Percentiles rank a stretch among this genome's conserved stretches.
phyloP scores from a whole-genome alignment of 345 rosid species.

The Gossypium australe region DNA sequence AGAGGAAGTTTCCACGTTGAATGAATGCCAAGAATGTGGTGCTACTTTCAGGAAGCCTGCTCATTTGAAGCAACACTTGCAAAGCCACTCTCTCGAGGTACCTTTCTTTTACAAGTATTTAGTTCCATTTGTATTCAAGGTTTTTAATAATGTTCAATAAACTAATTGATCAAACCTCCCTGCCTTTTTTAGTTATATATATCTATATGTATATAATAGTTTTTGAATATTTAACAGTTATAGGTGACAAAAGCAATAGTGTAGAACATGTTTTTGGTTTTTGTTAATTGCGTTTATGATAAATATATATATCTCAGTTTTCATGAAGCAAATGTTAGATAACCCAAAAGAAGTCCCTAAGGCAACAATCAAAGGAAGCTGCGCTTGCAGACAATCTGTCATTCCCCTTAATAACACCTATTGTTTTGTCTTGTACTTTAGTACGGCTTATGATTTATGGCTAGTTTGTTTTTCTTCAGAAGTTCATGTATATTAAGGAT shows the following conservation, averaged over 20 bases:
- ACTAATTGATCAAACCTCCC: neutral
- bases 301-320: neutral
- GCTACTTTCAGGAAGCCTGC: slow-evolving; percentile 76
- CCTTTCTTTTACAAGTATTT: neutral
- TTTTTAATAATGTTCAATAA: neutral
- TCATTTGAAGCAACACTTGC: slow-evolving; percentile 76
- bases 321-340: neutral
- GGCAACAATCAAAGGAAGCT: neutral
- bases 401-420: neutral
- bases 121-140: neutral
- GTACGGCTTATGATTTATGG: neutral
- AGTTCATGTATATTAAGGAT: slow-evolving; percentile 1
- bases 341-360: neutral
- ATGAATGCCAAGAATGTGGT: slow-evolving; percentile 61
- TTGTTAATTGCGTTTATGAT: neutral
- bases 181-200: neutral
- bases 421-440: neutral
- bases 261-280: neutral
- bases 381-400: too few relatives aligned
- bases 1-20: slow-evolving; percentile 17
- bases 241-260: neutral
- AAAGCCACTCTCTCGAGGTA: slow-evolving; percentile 80
- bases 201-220: neutral
- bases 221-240: neutral
- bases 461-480: neutral